Evolutionary conservation across 2,329 filamentous ascomycete species (phyloP).

Genomic region (Calonectria multiphialidica): DNA sequence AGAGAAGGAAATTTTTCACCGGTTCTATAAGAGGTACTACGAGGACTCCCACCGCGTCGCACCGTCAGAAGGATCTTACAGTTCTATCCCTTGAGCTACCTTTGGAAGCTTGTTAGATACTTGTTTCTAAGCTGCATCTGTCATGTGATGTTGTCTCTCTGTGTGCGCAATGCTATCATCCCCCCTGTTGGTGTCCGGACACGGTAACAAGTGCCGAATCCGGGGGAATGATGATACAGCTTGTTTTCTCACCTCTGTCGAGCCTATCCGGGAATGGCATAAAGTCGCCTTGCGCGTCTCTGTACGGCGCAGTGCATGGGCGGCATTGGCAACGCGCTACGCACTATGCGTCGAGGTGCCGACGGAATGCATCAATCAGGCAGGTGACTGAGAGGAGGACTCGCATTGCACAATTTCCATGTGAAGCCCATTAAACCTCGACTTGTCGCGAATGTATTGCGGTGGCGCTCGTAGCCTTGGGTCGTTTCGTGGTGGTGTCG

Average conservation of each 20-base stretch:
- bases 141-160: constrained; percentile 13
- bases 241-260: background rate
- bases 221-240: background rate
- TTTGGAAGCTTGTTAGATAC: background rate
- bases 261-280: background rate
- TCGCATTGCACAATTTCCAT: constrained; percentile 10
- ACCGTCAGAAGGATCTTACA: constrained; percentile 59
- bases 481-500: background rate
- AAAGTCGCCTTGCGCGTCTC: background rate
- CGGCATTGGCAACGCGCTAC: background rate
- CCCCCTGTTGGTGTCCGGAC: background rate
- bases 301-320: background rate
- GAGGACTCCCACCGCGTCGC: constrained; percentile 56
- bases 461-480: background rate
- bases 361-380: background rate
- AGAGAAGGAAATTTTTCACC: constrained; percentile 62
- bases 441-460: background rate
- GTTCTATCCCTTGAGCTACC: constrained; percentile 22
- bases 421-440: constrained; percentile 14
- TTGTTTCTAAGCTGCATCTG: background rate
- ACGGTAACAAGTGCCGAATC: constrained; percentile 1
- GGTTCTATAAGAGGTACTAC: constrained; percentile 71
- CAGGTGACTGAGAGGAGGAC: constrained; percentile 12
- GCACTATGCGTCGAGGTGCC: background rate
- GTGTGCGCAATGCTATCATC: background rate